These are phyloP conservation scores for Amylocystis lapponica DNA, from an alignment of 768 basidiomycete genomes.

Conservation along the genomic window DNA sequence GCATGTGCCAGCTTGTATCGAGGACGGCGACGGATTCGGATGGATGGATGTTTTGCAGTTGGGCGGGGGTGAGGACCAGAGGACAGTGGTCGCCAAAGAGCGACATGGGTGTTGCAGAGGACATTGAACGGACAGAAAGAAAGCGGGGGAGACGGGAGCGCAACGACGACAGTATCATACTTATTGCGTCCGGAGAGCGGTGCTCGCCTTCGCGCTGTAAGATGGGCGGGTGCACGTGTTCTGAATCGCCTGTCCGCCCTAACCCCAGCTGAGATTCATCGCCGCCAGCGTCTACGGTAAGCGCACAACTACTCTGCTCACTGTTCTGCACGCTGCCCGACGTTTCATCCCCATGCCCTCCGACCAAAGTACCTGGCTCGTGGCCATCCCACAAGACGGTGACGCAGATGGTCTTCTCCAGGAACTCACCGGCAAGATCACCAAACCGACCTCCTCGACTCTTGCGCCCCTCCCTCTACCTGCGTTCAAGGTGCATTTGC, in stretches of 20 bases:
- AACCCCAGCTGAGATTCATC: slow-evolving; percentile 9
- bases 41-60: slow-evolving; percentile 34
- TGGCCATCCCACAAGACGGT: slow-evolving; percentile 81
- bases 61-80: slow-evolving; percentile 46
- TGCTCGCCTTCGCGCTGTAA: no score
- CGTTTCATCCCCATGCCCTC: no score
- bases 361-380: slow-evolving; percentile 92
- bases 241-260: no score
- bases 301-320: background rate
- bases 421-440: slow-evolving; percentile 61
- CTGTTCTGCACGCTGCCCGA: background rate
- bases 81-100: slow-evolving; percentile 33
- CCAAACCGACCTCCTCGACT: slow-evolving; percentile 43
- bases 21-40: slow-evolving; percentile 39
- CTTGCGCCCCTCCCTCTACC: slow-evolving; percentile 72
- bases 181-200: background rate
- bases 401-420: slow-evolving; percentile 73
- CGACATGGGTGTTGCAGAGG: background rate
- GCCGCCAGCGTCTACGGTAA: background rate
- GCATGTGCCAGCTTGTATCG: slow-evolving; percentile 95
- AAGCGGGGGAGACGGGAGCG: background rate
- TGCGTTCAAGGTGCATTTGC: slow-evolving; percentile 75
- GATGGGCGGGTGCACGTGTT: no score
- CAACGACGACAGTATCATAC: no score
- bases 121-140: background rate